These are phyloP conservation scores for Actinomucor elegans DNA, from an alignment of 371 early-diverging fungal species.

Conservation along the genomic window DNA sequence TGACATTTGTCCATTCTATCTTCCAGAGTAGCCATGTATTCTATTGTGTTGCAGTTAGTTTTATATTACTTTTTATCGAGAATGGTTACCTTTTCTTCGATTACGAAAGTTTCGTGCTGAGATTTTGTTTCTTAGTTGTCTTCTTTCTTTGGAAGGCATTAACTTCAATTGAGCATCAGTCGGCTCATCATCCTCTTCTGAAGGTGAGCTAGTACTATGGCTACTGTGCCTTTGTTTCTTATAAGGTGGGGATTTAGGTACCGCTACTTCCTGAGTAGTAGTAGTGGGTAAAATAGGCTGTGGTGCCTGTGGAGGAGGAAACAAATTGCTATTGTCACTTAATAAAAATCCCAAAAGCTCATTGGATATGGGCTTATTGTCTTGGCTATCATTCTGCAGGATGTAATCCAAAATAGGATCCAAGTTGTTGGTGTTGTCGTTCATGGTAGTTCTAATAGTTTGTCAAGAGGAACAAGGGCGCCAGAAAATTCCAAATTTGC, in stretches of 20 bases:
- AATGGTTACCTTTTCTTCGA: slow-evolving; percentile 21
- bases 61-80: background rate
- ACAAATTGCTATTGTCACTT: background rate
- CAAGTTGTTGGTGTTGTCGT: background rate
- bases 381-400: background rate
- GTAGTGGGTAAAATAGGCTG: background rate
- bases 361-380: background rate
- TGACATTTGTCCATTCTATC: slow-evolving; percentile 11
- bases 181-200: slow-evolving; percentile 23
- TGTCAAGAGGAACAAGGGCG: too few species aligned
- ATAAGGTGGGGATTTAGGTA: background rate
- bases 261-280: background rate
- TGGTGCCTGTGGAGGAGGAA: background rate
- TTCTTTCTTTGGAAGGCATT: slow-evolving; percentile 25
- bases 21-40: slow-evolving; percentile 22
- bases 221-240: too few species aligned
- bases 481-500: too few species aligned
- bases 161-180: slow-evolving; percentile 16
- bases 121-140: slow-evolving; percentile 27
- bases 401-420: slow-evolving; percentile 18
- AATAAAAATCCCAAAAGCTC: slow-evolving; percentile 7
- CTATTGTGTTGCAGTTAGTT: background rate
- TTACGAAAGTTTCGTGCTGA: slow-evolving; percentile 31
- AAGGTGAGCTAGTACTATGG: slow-evolving; percentile 7
- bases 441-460: too few species aligned